Conservation (phyloP, 768 basidiomycete species). For the Pulveroboletus sp. region DNA sequence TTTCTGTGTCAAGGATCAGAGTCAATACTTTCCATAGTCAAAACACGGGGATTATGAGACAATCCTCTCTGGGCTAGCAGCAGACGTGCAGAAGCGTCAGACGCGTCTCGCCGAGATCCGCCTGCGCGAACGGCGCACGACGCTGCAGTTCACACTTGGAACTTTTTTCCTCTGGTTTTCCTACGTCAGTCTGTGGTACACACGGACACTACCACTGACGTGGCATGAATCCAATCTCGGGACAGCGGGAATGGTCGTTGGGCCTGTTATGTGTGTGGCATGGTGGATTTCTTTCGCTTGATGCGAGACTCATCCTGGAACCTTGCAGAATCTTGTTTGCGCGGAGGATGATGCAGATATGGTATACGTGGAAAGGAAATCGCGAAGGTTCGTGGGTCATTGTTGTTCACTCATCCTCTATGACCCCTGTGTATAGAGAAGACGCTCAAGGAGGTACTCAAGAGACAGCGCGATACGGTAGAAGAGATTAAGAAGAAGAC, state of each 20-base stretch:
- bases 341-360: constrained; percentile 75
- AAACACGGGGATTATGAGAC: constrained; percentile 68
- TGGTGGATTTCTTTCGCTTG: neutral
- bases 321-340: constrained; percentile 63
- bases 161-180: constrained; percentile 68
- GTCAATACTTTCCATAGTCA: constrained; percentile 7
- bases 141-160: constrained; percentile 73
- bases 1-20: neutral
- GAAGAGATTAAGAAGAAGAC: constrained; percentile 98
- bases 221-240: constrained; percentile 31
- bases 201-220: constrained; percentile 46
- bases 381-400: constrained; percentile 56
- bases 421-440: constrained; percentile 52
- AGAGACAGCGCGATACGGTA: constrained; percentile 77
- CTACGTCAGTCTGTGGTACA: constrained; percentile 74
- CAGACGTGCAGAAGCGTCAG: constrained; percentile 70
- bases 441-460: constrained; percentile 66
- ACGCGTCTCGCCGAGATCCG: constrained; percentile 76
- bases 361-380: constrained; percentile 77
- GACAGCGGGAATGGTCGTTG: constrained; percentile 53
- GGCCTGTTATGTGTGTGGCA: constrained; percentile 71
- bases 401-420: neutral
- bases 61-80: constrained; percentile 60
- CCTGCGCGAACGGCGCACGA: constrained; percentile 77
- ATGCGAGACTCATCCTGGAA: neutral